These are phyloP conservation scores for Fusarium luffae DNA, from an alignment of 2,329 filamentous ascomycete species.

Conservation along the genomic window DNA sequence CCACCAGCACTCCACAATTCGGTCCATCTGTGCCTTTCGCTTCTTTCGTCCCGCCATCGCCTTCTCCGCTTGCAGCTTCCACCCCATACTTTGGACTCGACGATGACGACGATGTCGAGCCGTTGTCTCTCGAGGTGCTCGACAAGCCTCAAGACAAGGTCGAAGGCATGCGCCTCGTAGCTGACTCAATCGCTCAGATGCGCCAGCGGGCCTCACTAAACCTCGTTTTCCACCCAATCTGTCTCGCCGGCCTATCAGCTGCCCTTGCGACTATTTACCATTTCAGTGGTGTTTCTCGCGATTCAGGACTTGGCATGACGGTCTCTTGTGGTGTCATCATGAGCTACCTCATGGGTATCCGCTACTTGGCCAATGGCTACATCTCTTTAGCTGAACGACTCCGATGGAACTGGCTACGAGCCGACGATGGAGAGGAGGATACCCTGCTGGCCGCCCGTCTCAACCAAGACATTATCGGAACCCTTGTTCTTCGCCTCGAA, in stretches of 20 bases:
- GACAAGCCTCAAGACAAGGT: conserved; percentile 68
- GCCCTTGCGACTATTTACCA: conserved; percentile 59
- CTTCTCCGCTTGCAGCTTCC: conserved; percentile 68
- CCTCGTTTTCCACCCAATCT: conserved; percentile 72
- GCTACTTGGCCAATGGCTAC: conserved; percentile 71
- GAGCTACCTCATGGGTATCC: conserved; percentile 70
- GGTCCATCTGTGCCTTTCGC: conserved; percentile 57
- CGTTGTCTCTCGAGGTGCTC: conserved; percentile 71
- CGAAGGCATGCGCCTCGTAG: conserved; percentile 76
- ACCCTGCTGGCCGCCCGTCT: conserved; percentile 73
- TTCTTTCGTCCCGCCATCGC: conserved; percentile 59
- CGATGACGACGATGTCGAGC: conserved; percentile 62
- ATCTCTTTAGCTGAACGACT: conserved; percentile 70
- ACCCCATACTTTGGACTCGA: conserved; percentile 65
- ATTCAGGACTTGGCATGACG: conserved; percentile 66
- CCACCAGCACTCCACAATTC: conserved; percentile 72
- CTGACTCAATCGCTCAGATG: conserved; percentile 86
- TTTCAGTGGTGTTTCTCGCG: conserved; percentile 59
- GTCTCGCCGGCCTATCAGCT: conserved; percentile 60
- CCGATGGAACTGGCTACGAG: conserved; percentile 69
- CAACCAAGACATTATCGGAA: conserved; percentile 76
- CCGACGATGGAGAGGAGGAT: conserved; percentile 60
- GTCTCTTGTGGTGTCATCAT: conserved; percentile 71
- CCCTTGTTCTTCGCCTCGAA: conserved; percentile 75
- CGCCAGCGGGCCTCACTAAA: conserved; percentile 72